Evolutionary conservation across 2,329 filamentous ascomycete genomes (phyloP).

Genomic region (Sporothrix euskadiensis): DNA sequence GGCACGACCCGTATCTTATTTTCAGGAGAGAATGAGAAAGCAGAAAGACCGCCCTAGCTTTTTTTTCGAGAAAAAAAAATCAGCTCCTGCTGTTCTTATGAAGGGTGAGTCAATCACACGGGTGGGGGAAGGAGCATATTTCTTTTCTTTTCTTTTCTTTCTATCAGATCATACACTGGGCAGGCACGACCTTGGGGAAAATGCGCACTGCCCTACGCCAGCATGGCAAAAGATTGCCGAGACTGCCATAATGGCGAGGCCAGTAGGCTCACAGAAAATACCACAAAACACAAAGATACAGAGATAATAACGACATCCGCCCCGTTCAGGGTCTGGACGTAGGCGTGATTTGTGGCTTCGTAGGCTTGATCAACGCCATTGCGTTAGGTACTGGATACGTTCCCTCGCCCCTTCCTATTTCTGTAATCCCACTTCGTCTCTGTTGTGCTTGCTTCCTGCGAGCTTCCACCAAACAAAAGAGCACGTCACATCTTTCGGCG

Average conservation of each 20-base stretch:
- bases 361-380: constrained; percentile 3
- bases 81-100: neutral
- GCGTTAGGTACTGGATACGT: neutral
- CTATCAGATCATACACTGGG: neutral
- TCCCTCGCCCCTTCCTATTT: neutral
- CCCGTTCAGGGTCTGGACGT: neutral
- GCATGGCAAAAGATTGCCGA: neutral
- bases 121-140: neutral
- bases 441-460: neutral
- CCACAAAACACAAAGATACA: neutral
- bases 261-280: neutral
- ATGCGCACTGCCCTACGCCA: neutral
- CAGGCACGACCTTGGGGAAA: neutral
- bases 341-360: constrained; percentile 22
- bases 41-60: neutral
- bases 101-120: neutral
- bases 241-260: neutral
- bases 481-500: constrained; percentile 23
- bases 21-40: neutral
- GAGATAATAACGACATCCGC: constrained; percentile 9
- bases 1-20: constrained; percentile 3
- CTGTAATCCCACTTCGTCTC: neutral
- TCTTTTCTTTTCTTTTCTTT: neutral
- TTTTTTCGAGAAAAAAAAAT: neutral
- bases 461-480: constrained; percentile 20